Evolutionary conservation across 2,329 filamentous ascomycete species (phyloP), one percentile per base, ranked within the genome.

Genomic region (Mycosphaerelloides madeirae): DNA sequence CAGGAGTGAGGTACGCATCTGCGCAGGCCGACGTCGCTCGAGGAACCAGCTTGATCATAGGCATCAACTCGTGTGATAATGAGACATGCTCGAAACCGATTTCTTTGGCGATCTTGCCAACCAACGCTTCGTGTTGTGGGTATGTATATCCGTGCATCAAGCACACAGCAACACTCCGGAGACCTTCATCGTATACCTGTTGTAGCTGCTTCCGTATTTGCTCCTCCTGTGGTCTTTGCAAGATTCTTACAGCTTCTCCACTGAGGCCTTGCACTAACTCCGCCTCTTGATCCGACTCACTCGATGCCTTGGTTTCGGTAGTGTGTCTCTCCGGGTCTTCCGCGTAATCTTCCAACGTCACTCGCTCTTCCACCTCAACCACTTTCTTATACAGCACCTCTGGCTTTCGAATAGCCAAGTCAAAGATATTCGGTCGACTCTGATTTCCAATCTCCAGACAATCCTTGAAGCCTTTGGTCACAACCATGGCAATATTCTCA

Each of bases 101-200:
- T 13, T 93, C 84, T 46, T 73, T 76, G 1, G 90, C 90, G 37
- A 95, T 71, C 53, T 74, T 78, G 13, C 88, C 88, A 8, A 95
- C 75, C 32, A 88, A 61, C 1, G 83, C 81, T 63, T 96, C 90
- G 57, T 96, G 90, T 38, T 85, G 80, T 1, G 88, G 88, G 60
- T 87, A 96, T 0, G 88, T 95, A 62, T 95, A 96, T 3, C 85
- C 85, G 62, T 96, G 90, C 82, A 95, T 90, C 47, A 96, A 69
- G 57, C 87, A 94, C 1, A 96, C 87, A 3, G 90, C 89, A 55
- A 96, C 83, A 62, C 87, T 94, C 50, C 77, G 77, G 56, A 94
- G 83, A 0, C 86, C 86, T 25, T 75, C 70, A 49, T 85, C 78
- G 50, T 79, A 85, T 3, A 95, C 73, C 5, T 75, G 72, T 62